Percentiles rank a stretch among this genome's conserved stretches.
These are phyloP conservation scores for Hypoxylon lienhwacheense DNA, from an alignment of 495 filamentous ascomycete species.

Conservation along the genomic window DNA sequence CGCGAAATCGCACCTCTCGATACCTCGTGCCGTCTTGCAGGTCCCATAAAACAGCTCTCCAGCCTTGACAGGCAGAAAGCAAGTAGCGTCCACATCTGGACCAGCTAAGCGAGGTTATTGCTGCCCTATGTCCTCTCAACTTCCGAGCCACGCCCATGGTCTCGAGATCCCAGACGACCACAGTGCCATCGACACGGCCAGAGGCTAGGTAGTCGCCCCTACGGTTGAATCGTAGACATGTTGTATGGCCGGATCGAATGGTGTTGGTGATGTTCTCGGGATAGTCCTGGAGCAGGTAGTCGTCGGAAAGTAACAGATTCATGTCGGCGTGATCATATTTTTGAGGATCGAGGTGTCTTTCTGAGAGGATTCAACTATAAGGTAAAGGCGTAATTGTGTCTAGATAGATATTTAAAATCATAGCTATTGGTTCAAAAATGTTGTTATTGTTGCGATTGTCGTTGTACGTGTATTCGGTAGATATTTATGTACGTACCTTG, in stretches of 20 bases:
- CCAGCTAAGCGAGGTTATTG: slow-evolving; percentile 93
- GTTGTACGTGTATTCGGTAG: no score
- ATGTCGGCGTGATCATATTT: slow-evolving; percentile 40
- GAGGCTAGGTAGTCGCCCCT: slow-evolving; percentile 92
- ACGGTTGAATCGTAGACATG: slow-evolving; percentile 83
- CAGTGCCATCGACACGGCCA: slow-evolving; percentile 88
- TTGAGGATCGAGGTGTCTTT: not conserved
- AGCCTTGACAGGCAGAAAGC: slow-evolving; percentile 92
- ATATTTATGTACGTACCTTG: not conserved
- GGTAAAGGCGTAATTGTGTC: not conserved
- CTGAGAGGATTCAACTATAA: no score
- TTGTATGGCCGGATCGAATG: slow-evolving; percentile 70
- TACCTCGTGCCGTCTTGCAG: slow-evolving; percentile 64
- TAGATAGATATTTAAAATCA: not conserved
- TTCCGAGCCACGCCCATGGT: slow-evolving; percentile 95
- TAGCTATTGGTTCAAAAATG: no score
- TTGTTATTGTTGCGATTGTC: no score
- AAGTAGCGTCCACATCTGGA: slow-evolving; percentile 88
- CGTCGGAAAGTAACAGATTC: slow-evolving; percentile 57
- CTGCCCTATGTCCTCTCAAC: slow-evolving; percentile 84
- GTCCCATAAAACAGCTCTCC: slow-evolving; percentile 96
- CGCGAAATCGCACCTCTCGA: slow-evolving; percentile 76
- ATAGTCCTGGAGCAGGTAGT: slow-evolving; percentile 85
- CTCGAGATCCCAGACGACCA: slow-evolving; percentile 95
- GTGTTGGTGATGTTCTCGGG: slow-evolving; percentile 85